These are phyloP conservation scores for Chionographis japonica DNA, from an alignment of 106 monocot genomes.

Conservation along the genomic window DNA sequence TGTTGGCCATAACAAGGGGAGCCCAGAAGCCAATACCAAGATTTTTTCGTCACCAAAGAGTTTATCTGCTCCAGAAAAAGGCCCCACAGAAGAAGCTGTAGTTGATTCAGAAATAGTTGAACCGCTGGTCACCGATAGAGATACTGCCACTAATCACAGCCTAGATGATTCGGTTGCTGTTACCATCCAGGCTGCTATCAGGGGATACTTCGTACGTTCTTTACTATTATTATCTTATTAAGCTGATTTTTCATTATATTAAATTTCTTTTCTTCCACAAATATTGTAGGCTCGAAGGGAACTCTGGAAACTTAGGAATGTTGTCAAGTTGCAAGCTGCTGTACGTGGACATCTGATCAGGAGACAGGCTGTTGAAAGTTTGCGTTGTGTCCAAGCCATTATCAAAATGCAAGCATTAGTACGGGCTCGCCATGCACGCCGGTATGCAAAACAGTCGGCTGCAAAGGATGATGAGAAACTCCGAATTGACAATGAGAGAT, in stretches of 20 bases:
- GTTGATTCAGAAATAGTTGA: constrained; percentile 7
- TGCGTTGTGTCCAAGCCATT: constrained; percentile 56
- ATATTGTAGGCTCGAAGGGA: constrained; percentile 36
- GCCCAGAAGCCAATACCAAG: constrained; percentile 9
- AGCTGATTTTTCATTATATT: neutral
- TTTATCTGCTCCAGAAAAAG: constrained; percentile 26
- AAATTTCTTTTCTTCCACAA: neutral
- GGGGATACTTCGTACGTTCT: constrained; percentile 47
- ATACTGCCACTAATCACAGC: constrained; percentile 7
- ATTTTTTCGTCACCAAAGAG: constrained; percentile 9
- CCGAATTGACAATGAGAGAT: neutral
- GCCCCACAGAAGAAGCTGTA: constrained; percentile 9
- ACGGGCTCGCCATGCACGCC: constrained; percentile 38
- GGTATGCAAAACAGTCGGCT: neutral
- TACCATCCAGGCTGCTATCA: constrained; percentile 44
- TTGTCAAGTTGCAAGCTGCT: constrained; percentile 71
- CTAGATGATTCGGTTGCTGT: constrained; percentile 29
- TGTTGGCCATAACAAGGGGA: constrained; percentile 22
- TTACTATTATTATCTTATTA: neutral
- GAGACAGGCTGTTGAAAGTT: constrained; percentile 54
- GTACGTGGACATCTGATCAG: constrained; percentile 63
- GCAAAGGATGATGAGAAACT: constrained; percentile 4
- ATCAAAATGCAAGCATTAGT: constrained; percentile 63
- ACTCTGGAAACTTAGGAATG: constrained; percentile 31
- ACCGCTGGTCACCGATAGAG: neutral